Conservation (phyloP, 306 rosid genomes). For the Medicago lupulina region DNA sequence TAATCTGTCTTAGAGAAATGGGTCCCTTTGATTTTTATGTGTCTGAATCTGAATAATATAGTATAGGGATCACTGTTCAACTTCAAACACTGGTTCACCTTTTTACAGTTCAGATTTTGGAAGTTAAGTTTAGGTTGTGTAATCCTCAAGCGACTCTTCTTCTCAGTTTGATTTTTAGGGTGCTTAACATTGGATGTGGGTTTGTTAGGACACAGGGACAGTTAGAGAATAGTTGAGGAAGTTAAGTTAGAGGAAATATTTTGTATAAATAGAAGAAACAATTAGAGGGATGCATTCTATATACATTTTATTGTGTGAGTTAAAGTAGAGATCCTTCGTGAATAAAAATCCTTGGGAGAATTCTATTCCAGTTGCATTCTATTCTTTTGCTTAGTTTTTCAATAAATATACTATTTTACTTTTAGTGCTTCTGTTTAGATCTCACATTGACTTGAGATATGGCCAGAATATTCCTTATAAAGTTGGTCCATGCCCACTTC, state of each 20-base stretch:
- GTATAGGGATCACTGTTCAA: slow-evolving; percentile 12
- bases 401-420: neutral
- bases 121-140: slow-evolving; percentile 10
- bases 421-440: neutral
- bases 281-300: neutral
- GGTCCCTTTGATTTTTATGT: slow-evolving; percentile 14
- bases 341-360: slow-evolving; percentile 6
- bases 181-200: neutral
- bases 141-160: slow-evolving; percentile 22
- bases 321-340: neutral
- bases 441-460: neutral
- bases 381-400: slow-evolving; percentile 1
- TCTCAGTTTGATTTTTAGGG: slow-evolving; percentile 28
- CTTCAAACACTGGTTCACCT: slow-evolving; percentile 14
- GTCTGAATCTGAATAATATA: neutral
- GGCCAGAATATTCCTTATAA: neutral
- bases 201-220: neutral
- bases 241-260: slow-evolving; percentile 7
- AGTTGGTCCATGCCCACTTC: neutral
- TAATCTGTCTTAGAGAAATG: slow-evolving; percentile 26
- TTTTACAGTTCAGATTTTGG: slow-evolving; percentile 28
- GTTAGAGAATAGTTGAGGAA: slow-evolving; percentile 4
- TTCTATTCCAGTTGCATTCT: slow-evolving; percentile 11
- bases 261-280: neutral
- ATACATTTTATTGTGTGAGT: neutral